Evolutionary conservation across 768 basidiomycete genomes (phyloP), one percentile per base, ranked within the genome.

Genomic region (Filobasidium wieringae): DNA sequence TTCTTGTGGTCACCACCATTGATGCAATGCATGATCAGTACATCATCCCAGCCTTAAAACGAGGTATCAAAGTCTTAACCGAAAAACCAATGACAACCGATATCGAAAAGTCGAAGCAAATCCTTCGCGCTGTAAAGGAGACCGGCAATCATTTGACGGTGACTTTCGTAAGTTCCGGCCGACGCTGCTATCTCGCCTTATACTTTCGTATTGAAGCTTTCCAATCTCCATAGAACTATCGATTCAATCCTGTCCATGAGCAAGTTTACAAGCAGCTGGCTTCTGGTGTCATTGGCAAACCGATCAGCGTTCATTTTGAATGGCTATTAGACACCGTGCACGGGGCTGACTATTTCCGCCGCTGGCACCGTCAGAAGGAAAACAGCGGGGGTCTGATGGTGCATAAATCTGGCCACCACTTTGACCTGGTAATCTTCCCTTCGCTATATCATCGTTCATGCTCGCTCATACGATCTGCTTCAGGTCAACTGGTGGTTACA

Each of bases 71-170:
- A 51, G 79, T 80, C 7, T 62, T 80, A 53, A 79, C 79, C n/a
- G 79, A 80, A 65, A 80, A 80, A 64, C 79, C 79, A 0, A 79
- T 80, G 78, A 79, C 79, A 1, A 80, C 79, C 19, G 77, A 78
- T 59, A 72, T 76, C 29, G 77, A 76, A 39, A 80, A 79, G 61
- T 79, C 77, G 61, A 72, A 77, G 26, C 63, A 67, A 4, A 80
- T 80, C 53, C 65, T 79, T 19, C 75, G 78, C 33, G 75, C 79
- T 0, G 78, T 78, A 7, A 65, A 78, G 59, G 69, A 76, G 54
- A 79, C 77, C 0, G 77, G 77, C 0, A 68, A 68, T 33, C 76
- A 76, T 60, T 52, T 78, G 19, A 77, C 75, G 17, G 78, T 77
- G 0, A 77, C 76, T 2, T 77, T 78, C 66, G 77, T 57, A 14